Evolutionary conservation across 2,329 filamentous ascomycete species (phyloP).

Genomic region (Aspergillus felis): DNA sequence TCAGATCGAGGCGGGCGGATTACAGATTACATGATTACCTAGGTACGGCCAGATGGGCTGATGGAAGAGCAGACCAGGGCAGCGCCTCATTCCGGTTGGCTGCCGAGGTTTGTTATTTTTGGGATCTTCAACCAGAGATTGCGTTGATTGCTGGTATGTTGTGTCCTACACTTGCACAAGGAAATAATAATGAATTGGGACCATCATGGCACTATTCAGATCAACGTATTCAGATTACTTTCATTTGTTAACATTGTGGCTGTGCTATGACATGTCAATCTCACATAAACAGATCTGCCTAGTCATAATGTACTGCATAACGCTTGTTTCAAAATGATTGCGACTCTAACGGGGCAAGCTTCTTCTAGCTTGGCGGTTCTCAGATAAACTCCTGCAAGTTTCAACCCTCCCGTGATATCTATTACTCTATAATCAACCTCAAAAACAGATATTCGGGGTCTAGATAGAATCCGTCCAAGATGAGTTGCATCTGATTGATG

Average conservation of each 20-base stretch:
- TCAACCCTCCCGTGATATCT: neutral
- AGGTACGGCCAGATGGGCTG: neutral
- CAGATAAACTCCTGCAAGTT: neutral
- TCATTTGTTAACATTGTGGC: neutral
- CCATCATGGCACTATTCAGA: neutral
- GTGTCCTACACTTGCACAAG: neutral
- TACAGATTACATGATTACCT: too few relatives aligned
- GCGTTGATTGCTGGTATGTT: neutral
- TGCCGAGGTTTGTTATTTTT: constrained; percentile 12
- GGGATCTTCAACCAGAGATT: neutral
- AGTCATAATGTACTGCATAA: neutral
- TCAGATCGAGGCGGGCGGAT: too few relatives aligned
- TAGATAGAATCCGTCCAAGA: neutral
- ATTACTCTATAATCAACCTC: neutral
- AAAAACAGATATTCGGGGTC: neutral
- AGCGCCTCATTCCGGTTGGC: constrained; percentile 16
- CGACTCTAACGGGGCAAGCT: neutral
- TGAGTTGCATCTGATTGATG: neutral
- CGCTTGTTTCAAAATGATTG: neutral
- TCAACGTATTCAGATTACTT: neutral
- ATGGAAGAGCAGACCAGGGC: neutral
- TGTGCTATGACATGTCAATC: neutral
- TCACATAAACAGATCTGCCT: neutral
- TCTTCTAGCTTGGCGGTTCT: neutral
- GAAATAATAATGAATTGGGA: neutral